phyloP scores from a whole-genome alignment of 345 rosid genomes.

The Draba incana region DNA sequence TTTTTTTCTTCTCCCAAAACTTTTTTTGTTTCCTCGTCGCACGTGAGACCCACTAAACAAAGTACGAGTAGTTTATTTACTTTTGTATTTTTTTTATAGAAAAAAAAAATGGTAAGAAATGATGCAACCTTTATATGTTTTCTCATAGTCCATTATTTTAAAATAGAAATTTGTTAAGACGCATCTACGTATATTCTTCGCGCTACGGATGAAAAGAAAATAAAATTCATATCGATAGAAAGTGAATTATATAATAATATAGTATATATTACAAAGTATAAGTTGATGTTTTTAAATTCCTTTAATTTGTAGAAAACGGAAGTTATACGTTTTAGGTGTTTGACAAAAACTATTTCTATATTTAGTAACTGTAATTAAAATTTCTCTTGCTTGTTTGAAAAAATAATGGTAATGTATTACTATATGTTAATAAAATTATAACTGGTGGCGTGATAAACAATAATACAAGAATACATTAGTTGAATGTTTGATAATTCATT shows the following conservation, averaged over 20 bases:
- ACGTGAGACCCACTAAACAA: constrained; percentile 49
- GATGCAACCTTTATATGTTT: constrained; percentile 22
- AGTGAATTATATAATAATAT: too few species aligned
- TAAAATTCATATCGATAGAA: background rate
- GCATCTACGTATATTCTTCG: constrained; percentile 7
- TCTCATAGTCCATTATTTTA: constrained; percentile 20
- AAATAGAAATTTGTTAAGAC: constrained; percentile 31
- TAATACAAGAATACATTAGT: constrained; percentile 14
- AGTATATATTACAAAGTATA: background rate
- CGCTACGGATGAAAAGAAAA: background rate
- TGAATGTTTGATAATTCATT: constrained; percentile 18
- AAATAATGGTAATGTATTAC: background rate
- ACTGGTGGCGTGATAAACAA: constrained; percentile 18
- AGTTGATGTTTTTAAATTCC: constrained; percentile 12
- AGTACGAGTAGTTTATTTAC: constrained; percentile 4
- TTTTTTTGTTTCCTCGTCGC: constrained; percentile 36
- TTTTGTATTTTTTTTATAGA: background rate
- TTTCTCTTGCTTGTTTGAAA: background rate
- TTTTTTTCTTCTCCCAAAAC: constrained; percentile 29
- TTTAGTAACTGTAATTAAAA: constrained; percentile 3
- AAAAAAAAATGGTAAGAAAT: constrained; percentile 23
- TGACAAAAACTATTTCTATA: constrained; percentile 19
- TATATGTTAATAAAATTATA: background rate
- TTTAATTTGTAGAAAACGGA: constrained; percentile 10
- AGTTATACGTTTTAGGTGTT: constrained; percentile 16